These are phyloP conservation scores for Plasmodium fragile DNA, from an alignment of 169 alveolate genomes.

Conservation along the genomic window DNA sequence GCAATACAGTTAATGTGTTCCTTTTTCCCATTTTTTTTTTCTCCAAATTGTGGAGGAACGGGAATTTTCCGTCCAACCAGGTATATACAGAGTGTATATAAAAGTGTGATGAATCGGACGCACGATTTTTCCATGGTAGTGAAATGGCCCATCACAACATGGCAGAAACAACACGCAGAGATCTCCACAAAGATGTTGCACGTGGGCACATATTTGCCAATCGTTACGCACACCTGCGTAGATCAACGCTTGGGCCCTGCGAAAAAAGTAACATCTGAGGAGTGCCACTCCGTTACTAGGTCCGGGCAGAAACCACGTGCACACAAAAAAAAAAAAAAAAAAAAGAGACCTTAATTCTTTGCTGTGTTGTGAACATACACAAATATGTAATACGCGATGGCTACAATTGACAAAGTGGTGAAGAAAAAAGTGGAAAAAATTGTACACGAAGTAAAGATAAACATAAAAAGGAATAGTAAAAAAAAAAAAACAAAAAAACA, in stretches of 20 bases:
- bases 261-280: not conserved
- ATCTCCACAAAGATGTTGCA: not conserved
- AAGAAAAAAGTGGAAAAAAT: constrained; percentile 4
- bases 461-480: constrained; percentile 11
- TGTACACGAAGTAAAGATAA: constrained; percentile 23
- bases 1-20: not conserved
- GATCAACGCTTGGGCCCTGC: not conserved
- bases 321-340: not conserved
- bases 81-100: not conserved
- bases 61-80: not conserved
- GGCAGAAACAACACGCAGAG: not conserved
- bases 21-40: not conserved
- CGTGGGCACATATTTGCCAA: not conserved
- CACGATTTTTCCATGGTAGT: not conserved
- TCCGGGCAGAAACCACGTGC: not conserved
- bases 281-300: not conserved
- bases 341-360: not conserved
- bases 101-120: not conserved
- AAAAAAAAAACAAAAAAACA: constrained; percentile 33
- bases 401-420: constrained; percentile 18
- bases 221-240: not conserved
- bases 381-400: constrained; percentile 1
- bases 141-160: not conserved
- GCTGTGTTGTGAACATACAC: constrained; percentile 2
- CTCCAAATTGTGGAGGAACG: not conserved